Evolutionary conservation across 2,329 filamentous ascomycete species (phyloP).

Genomic region (Penicillium sp.): DNA sequence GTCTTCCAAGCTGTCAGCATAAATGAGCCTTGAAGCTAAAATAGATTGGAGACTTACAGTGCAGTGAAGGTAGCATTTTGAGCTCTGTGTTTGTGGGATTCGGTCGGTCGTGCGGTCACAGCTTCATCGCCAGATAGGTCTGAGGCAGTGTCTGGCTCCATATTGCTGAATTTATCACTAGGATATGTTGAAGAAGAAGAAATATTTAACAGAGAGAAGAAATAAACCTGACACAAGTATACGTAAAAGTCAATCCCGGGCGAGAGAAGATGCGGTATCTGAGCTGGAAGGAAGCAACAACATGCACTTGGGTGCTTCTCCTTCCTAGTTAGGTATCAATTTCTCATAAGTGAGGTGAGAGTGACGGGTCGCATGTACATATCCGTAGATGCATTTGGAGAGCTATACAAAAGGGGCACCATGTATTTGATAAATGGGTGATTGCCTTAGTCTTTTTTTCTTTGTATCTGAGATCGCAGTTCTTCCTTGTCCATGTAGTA

Average conservation of each 20-base stretch:
- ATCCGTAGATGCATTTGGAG: not conserved
- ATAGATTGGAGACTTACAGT: conserved; percentile 34
- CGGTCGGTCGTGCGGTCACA: not conserved
- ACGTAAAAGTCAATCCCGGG: no score
- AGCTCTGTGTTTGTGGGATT: conserved; percentile 26
- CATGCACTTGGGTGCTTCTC: not conserved
- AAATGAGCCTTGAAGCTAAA: not conserved
- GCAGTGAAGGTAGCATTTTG: conserved; percentile 53
- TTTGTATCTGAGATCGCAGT: not conserved
- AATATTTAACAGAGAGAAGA: no score
- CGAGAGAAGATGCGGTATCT: not conserved
- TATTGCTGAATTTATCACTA: not conserved
- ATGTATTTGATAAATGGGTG: no score
- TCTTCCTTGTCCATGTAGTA: not conserved
- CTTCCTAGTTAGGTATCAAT: not conserved
- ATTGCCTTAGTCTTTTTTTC: not conserved
- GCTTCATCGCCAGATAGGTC: conserved; percentile 30
- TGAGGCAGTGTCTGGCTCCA: conserved; percentile 13
- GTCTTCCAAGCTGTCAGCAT: conserved; percentile 23
- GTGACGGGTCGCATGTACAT: not conserved
- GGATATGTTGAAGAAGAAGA: not conserved
- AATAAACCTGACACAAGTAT: not conserved
- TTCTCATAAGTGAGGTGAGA: not conserved
- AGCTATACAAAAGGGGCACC: no score
- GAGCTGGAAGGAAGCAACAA: not conserved